Base-by-base conservation (phyloP, 208 protist species). In the Trypanosoma rangeli region DNA sequence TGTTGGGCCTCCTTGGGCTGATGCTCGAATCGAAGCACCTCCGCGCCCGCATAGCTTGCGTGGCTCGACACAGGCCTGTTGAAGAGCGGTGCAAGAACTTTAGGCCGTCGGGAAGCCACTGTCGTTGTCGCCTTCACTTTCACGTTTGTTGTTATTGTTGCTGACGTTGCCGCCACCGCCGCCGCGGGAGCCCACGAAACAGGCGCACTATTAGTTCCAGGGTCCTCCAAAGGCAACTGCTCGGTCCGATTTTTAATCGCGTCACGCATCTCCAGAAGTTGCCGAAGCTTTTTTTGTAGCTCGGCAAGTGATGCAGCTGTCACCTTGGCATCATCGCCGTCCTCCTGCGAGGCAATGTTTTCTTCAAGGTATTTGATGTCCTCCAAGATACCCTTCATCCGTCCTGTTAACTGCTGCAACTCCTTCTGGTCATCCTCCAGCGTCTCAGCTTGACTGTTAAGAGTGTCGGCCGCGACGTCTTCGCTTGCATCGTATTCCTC, bases 361-460 rank as follows among this genome's bases (percentile, higher is more conserved):
- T 89, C 83, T 64, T 96, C 88, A 29, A 96, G 75, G 39, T 83
- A 72, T 68, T 90, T 84, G 66, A 96, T 96, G 44, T 87, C 85
- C 13, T 76, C 72, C 22, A 96, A 76, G 79, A 96, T 93, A 33
- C 59, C 64, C 59, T 96, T 83, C 33, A 96, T 78, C 0, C 83
- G 86, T 37, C 68, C 26, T 16, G 77, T 87, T 35, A 96, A 80
- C 65, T 77, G 79, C 20, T 83, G 73, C 24, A 87, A 81, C 57
- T 64, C 75, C 22, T 22, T 61, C 28, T 74, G 55, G 37, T 58
- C 53, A 46, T 57, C 46, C 31, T 64, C 37, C 28, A 49, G 24
- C 29, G 28, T 35, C 24, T 33, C 22, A 59, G 22, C 29, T n/a
- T 20, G 46, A 12, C 42, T 46, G 49, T 44, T 33, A n/a, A 24